Evolutionary conservation across 805 yeast genomes (phyloP).

Genomic region (Saccharomycopsis sp.): DNA sequence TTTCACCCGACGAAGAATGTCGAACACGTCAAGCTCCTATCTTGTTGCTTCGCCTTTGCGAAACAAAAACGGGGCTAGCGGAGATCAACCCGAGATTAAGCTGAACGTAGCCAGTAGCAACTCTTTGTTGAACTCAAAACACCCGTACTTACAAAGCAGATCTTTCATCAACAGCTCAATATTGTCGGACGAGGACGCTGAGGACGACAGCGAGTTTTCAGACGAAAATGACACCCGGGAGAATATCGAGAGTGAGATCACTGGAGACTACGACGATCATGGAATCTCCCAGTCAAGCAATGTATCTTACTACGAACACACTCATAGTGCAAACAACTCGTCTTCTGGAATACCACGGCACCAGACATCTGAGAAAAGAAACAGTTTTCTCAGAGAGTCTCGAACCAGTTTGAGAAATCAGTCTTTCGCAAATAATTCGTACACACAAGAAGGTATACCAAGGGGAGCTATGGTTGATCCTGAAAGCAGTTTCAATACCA

Average conservation of each 20-base stretch:
- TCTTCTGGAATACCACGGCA: background rate
- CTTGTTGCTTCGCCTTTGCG: background rate
- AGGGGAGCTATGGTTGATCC: too few relatives aligned
- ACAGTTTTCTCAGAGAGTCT: background rate
- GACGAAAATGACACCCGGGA: conserved; percentile 8
- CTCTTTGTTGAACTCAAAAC: background rate
- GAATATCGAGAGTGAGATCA: background rate
- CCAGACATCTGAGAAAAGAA: background rate
- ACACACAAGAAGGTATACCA: background rate
- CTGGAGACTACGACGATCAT: background rate
- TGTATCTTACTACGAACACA: background rate
- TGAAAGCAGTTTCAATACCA: background rate
- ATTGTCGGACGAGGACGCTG: conserved; percentile 4
- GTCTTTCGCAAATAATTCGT: background rate
- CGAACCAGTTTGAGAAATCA: background rate
- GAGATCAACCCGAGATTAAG: background rate
- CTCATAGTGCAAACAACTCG: background rate
- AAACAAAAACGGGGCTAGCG: background rate
- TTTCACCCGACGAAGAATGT: conserved; percentile 5
- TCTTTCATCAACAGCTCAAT: background rate
- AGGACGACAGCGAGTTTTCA: conserved; percentile 19
- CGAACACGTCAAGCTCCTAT: background rate
- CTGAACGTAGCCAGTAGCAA: background rate
- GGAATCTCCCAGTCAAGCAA: background rate
- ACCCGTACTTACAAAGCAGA: background rate